Conservation (phyloP, 2,329 filamentous ascomycete genomes). For the Trichoderma sp. region DNA sequence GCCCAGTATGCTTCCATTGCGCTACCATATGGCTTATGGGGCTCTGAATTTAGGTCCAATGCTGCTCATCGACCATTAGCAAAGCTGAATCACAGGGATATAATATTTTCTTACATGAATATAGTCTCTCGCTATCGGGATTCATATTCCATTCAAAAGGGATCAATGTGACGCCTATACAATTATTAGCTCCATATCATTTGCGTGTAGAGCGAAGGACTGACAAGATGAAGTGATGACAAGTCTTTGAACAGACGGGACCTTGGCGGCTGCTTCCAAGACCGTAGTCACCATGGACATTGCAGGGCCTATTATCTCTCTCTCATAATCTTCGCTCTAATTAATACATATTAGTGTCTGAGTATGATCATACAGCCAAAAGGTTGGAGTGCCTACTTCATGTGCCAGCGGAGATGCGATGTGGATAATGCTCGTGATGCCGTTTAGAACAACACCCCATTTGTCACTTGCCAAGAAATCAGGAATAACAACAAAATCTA, state of each 20-base stretch:
- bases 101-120: slow-evolving; percentile 8
- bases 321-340: slow-evolving; percentile 17
- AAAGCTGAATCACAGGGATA: background rate
- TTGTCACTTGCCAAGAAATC: slow-evolving; percentile 7
- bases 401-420: slow-evolving; percentile 19
- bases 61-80: background rate
- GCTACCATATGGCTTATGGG: background rate
- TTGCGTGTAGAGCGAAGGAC: background rate
- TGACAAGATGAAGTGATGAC: slow-evolving; percentile 23
- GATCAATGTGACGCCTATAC: slow-evolving; percentile 19
- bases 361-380: background rate
- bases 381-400: background rate
- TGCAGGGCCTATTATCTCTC: slow-evolving; percentile 16
- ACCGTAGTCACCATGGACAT: slow-evolving; percentile 17
- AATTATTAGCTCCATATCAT: background rate
- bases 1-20: slow-evolving; percentile 23
- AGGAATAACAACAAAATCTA: slow-evolving; percentile 18
- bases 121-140: slow-evolving; percentile 19
- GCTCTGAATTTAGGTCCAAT: background rate
- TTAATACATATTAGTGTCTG: background rate
- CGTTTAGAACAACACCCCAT: background rate
- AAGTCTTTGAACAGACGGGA: slow-evolving; percentile 17
- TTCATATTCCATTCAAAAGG: slow-evolving; percentile 20
- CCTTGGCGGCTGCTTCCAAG: slow-evolving; percentile 15
- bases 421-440: slow-evolving; percentile 20